These are phyloP conservation scores for Diospyros lotus DNA, from an alignment of 148 eudicot genomes.

Conservation along the genomic window DNA sequence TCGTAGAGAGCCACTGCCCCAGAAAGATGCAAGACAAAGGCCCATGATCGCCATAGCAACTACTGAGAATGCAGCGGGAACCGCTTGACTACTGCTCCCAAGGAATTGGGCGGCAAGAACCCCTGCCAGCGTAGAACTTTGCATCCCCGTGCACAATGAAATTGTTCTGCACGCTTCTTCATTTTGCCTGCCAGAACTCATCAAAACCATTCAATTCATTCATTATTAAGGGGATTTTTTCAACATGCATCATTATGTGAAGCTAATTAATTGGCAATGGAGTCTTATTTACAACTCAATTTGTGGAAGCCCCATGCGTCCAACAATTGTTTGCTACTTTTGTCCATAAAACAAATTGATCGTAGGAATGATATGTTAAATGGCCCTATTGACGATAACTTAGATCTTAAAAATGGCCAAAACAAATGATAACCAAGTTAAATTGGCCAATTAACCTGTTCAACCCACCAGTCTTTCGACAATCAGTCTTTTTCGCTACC, in stretches of 20 bases:
- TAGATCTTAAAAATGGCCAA: no score
- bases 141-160: slow-evolving; percentile 96
- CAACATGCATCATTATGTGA: not conserved
- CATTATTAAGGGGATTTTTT: no score
- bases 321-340: not conserved
- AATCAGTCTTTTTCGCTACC: no score
- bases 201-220: no score
- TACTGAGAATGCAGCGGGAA: slow-evolving; percentile 94
- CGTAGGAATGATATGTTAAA: not conserved
- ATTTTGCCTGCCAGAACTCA: slow-evolving; percentile 55
- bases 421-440: no score
- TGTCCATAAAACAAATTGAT: not conserved
- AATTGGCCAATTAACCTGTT: no score
- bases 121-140: slow-evolving; percentile 96
- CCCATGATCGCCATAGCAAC: slow-evolving; percentile 99
- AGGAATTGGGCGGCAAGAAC: slow-evolving; percentile 92
- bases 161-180: slow-evolving; percentile 89
- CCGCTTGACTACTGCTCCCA: slow-evolving; percentile 82
- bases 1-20: slow-evolving; percentile 71
- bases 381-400: no score
- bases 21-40: slow-evolving; percentile 83
- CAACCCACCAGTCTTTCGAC: no score
- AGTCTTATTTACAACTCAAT: not conserved
- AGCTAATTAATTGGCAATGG: not conserved
- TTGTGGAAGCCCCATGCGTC: not conserved